Evolutionary conservation across 441 rosid species (phyloP).

Genomic region (Eruca vesicaria): DNA sequence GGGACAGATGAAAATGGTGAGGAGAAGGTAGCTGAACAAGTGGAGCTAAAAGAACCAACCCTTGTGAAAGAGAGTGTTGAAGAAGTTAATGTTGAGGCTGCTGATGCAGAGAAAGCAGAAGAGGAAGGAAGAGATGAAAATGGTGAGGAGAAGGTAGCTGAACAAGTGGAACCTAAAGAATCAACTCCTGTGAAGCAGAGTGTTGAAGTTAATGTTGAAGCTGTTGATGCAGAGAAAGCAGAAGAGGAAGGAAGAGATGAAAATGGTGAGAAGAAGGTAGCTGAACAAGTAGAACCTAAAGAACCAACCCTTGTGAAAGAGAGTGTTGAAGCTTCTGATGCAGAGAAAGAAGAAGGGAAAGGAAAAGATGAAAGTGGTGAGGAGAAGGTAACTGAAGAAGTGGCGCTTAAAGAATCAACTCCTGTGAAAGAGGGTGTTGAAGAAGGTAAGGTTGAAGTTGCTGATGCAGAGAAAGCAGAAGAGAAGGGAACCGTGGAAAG

Average conservation of each 20-base stretch:
- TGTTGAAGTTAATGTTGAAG: conserved; percentile 15
- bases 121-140: conserved; percentile 22
- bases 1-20: conserved; percentile 11
- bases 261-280: conserved; percentile 25
- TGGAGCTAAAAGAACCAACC: conserved; percentile 11
- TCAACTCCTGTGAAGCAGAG: conserved; percentile 8
- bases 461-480: neutral
- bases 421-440: conserved; percentile 16
- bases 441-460: neutral
- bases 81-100: conserved; percentile 11
- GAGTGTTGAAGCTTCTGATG: conserved; percentile 3
- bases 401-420: conserved; percentile 11
- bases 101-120: conserved; percentile 17
- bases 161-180: conserved; percentile 14
- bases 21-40: conserved; percentile 27
- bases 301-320: conserved; percentile 9
- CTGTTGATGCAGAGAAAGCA: conserved; percentile 2
- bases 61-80: conserved; percentile 10
- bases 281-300: conserved; percentile 19
- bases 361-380: conserved; percentile 20
- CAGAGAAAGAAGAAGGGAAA: conserved; percentile 17
- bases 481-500: conserved; percentile 8
- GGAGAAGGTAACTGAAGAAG: conserved; percentile 20
- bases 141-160: conserved; percentile 24
- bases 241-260: conserved; percentile 6